A percentile compares a stretch with the other conserved stretches of the same genome.
phyloP scores from a whole-genome alignment of 768 basidiomycete genomes.

The Chalciporus pseudorubinellus region DNA sequence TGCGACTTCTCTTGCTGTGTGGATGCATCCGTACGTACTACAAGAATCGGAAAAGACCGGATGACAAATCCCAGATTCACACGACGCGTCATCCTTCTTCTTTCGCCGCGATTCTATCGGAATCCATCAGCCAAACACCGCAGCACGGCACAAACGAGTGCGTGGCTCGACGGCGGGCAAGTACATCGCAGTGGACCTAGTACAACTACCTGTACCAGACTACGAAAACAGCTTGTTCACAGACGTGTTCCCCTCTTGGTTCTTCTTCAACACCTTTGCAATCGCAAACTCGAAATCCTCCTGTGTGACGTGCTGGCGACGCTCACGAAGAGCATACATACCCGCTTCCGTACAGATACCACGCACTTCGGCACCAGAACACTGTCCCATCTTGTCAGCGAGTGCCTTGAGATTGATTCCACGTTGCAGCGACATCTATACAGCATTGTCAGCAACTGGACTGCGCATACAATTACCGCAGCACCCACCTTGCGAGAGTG shows the following conservation, averaged over 20 bases:
- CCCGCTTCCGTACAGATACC: slow-evolving; percentile 98
- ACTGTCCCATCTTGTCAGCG: slow-evolving; percentile 99
- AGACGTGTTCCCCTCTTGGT: slow-evolving; percentile 91
- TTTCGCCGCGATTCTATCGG: background rate
- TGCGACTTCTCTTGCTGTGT: background rate
- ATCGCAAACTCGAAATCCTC: slow-evolving; percentile 99
- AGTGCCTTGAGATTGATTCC: slow-evolving; percentile 95
- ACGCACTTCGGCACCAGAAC: slow-evolving; percentile 95
- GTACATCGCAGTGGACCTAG: too few relatives aligned
- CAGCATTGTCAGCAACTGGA: too few relatives aligned
- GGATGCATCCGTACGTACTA: background rate
- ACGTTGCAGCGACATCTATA: slow-evolving; percentile 89
- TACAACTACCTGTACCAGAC: too few relatives aligned
- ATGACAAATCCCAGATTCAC: background rate
- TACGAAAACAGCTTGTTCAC: slow-evolving; percentile 93
- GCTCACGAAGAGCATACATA: slow-evolving; percentile 97
- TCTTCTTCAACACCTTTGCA: slow-evolving; percentile 96
- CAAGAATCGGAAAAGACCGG: background rate
- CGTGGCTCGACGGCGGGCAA: slow-evolving; percentile 17
- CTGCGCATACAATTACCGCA: too few relatives aligned
- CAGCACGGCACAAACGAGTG: background rate
- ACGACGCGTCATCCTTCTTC: background rate
- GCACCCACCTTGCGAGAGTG: slow-evolving; percentile 83
- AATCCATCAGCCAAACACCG: background rate
- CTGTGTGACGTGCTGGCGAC: slow-evolving; percentile 95